Conservation (phyloP, 2,329 filamentous ascomycete species). For the Trichothecium sympodiale region DNA sequence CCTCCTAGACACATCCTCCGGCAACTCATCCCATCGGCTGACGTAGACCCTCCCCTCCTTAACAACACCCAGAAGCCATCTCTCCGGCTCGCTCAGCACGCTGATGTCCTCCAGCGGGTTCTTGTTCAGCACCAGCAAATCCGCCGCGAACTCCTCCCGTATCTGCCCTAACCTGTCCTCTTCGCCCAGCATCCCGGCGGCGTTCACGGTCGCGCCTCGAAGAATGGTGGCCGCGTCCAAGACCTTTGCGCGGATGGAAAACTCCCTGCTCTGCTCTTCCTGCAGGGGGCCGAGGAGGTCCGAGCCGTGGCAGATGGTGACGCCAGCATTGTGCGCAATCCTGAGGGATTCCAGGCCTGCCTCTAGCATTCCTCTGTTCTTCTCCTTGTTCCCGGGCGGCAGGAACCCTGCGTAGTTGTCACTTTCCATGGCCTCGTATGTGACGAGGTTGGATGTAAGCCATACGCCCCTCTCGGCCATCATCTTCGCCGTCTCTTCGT, state of each 20-base stretch:
- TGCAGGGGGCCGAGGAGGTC: conserved; percentile 20
- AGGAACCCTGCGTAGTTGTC: too few relatives aligned
- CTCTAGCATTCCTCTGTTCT: conserved; percentile 38
- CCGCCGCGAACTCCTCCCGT: conserved; percentile 36
- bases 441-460: conserved; percentile 42
- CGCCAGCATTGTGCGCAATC: conserved; percentile 38
- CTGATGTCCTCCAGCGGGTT: conserved; percentile 46
- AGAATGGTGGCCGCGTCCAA: conserved; percentile 15
- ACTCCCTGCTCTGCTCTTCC: conserved; percentile 20
- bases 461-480: conserved; percentile 38
- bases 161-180: conserved; percentile 37
- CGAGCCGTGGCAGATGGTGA: conserved; percentile 44
- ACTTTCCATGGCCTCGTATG: conserved; percentile 37
- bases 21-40: conserved; percentile 11
- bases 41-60: conserved; percentile 37
- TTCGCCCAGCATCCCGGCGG: conserved; percentile 35
- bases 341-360: conserved; percentile 33
- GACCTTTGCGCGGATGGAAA: conserved; percentile 14
- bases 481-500: conserved; percentile 29
- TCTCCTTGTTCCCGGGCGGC: conserved; percentile 27
- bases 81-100: conserved; percentile 34
- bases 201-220: conserved; percentile 28
- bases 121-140: conserved; percentile 37
- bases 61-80: conserved; percentile 36
- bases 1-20: conserved; percentile 5